Percentiles rank a stretch among this genome's conserved stretches.
Evolutionary conservation across 352 stramenopile species (phyloP).

Genomic region (Phytophthora colocasiae): DNA sequence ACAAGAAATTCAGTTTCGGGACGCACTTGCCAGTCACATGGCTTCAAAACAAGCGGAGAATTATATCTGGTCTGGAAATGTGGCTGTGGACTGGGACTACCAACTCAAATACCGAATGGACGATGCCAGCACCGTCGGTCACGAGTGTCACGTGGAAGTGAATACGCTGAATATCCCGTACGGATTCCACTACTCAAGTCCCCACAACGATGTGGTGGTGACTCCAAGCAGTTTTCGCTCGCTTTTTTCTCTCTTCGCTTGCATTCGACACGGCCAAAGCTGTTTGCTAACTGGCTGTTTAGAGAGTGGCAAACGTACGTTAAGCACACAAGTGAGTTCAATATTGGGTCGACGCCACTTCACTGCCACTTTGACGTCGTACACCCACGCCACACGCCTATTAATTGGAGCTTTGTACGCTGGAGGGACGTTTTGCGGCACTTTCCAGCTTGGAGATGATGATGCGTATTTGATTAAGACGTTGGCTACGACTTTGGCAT

Average conservation of each 20-base stretch:
- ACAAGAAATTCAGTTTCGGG: constrained; percentile 66
- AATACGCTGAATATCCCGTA: constrained; percentile 60
- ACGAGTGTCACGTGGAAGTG: constrained; percentile 72
- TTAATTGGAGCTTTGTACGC: constrained; percentile 50
- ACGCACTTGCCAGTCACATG: constrained; percentile 42
- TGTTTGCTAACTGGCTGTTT: constrained; percentile 32
- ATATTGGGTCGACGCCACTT: constrained; percentile 60
- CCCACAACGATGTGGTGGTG: constrained; percentile 37
- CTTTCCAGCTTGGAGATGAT: constrained; percentile 11
- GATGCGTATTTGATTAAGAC: constrained; percentile 30
- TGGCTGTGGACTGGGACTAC: constrained; percentile 50
- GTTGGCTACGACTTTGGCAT: constrained; percentile 30
- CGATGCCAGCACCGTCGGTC: constrained; percentile 60
- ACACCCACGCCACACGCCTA: constrained; percentile 45
- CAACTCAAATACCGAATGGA: constrained; percentile 75
- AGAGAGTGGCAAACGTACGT: constrained; percentile 43
- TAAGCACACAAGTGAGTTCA: constrained; percentile 51
- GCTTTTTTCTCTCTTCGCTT: constrained; percentile 59
- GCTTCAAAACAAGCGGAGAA: constrained; percentile 2
- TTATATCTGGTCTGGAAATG: background rate
- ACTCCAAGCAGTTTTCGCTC: constrained; percentile 56
- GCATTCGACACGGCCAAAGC: constrained; percentile 46
- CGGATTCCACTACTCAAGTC: constrained; percentile 69
- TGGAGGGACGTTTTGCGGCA: constrained; percentile 47
- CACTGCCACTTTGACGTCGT: constrained; percentile 22